Evolutionary conservation across 2,329 filamentous ascomycete genomes (phyloP).

Genomic region (Emericellopsis atlantica): DNA sequence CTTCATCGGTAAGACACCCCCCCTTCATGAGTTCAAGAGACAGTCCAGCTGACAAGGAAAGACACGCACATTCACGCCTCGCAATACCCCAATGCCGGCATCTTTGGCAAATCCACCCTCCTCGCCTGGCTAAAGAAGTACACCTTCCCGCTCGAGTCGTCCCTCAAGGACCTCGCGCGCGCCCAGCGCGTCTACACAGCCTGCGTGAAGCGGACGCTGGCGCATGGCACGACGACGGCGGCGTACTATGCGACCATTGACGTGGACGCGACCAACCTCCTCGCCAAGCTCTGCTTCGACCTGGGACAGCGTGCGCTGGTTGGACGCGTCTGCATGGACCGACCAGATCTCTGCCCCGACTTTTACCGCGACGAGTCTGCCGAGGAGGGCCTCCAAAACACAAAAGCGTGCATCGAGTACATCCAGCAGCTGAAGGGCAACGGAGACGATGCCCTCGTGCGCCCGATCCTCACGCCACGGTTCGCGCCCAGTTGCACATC

Average conservation of each 20-base stretch:
- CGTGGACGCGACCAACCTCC: conserved; percentile 77
- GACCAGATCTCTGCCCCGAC: conserved; percentile 47
- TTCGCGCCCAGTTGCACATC: conserved; percentile 53
- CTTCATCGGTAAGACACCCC: conserved; percentile 49
- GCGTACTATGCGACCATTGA: conserved; percentile 92
- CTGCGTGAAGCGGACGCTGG: conserved; percentile 67
- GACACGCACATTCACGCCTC: conserved; percentile 94
- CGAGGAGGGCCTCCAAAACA: conserved; percentile 41
- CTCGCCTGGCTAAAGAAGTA: conserved; percentile 90
- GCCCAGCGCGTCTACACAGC: conserved; percentile 65
- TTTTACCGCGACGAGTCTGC: conserved; percentile 69
- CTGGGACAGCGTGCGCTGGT: conserved; percentile 82
- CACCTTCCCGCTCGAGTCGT: conserved; percentile 86
- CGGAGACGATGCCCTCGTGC: conserved; percentile 35
- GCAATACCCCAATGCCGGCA: conserved; percentile 86
- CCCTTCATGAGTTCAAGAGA: not conserved
- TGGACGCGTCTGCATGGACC: conserved; percentile 93
- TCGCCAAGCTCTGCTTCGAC: conserved; percentile 69
- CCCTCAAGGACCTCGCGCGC: conserved; percentile 47
- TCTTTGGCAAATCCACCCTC: conserved; percentile 88
- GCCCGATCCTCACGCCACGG: conserved; percentile 66
- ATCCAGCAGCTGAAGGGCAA: conserved; percentile 56
- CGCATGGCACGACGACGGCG: conserved; percentile 85
- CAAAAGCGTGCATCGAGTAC: conserved; percentile 49
- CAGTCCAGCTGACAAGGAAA: conserved; percentile 17